Evolutionary conservation across 2,329 filamentous ascomycete species (phyloP), one percentile per base, ranked within the genome.

Genomic region (Colletotrichum higginsianum): DNA sequence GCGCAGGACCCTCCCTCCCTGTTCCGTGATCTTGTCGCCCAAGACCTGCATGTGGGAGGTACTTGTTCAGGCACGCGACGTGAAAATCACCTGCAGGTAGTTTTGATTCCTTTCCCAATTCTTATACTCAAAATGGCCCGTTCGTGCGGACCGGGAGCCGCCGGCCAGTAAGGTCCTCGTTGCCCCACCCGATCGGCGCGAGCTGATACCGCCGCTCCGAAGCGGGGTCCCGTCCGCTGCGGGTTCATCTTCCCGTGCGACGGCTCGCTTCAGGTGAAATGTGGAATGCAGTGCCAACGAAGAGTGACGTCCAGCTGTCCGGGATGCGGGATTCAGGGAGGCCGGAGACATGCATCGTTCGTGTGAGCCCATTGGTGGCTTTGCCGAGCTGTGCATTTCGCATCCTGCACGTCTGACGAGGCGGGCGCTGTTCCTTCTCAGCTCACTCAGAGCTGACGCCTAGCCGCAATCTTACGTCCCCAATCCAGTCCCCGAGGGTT

Each of bases 251-350:
- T 35, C 38, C 63, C 57, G 57, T 62, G 64, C 64, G 44, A 57
- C 50, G 47, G 57, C 52, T 46, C 18, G 49, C 50, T 67, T 71
- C 68, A 71, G 64, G 52, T 71, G 50, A 56, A 4, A n/a, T 35
- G 40, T n/a, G 18, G n/a, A 38, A 50, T 7, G 21, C n/a, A 42
- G 40, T 35, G 35, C 35, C 46, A 18, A 16, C 44, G 26, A 30
- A 16, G n/a, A 7, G 35, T 11, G 15, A 16, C 1, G 21, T 26
- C 23, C 11, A n/a, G 46, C 6, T 6, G 18, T 13, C 21, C 13
- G 38, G 15, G 50, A 13, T 40, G 13, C 4, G n/a, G 23, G 46
- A 6, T 49, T 67, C 35, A 35, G 35, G 11, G 42, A n/a, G 23
- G 35, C 30, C 30, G 53, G 30, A n/a, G 30, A 40, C 26, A 52